These are phyloP conservation scores for Trichosporon faecale DNA, from an alignment of 1,284 basidiomycete genomes.

Conservation along the genomic window DNA sequence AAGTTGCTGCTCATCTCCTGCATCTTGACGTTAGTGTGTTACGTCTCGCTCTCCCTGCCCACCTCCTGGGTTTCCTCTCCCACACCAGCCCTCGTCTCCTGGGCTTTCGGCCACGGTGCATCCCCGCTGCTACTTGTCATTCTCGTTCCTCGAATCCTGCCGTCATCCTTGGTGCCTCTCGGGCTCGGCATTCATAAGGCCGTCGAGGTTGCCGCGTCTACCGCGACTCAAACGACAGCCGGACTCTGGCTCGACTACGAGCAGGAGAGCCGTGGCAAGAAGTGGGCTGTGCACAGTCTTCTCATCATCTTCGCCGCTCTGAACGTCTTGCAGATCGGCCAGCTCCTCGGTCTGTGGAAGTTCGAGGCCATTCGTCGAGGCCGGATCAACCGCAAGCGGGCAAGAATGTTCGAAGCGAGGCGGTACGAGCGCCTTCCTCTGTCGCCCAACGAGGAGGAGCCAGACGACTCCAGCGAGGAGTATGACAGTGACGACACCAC, in stretches of 20 bases:
- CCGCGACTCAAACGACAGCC: slow-evolving; percentile 66
- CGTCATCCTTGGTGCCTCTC: slow-evolving; percentile 68
- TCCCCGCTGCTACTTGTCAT: slow-evolving; percentile 68
- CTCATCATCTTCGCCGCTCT: slow-evolving; percentile 61
- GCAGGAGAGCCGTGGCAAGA: slow-evolving; percentile 29
- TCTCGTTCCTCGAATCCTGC: slow-evolving; percentile 69
- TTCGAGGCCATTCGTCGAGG: slow-evolving; percentile 39
- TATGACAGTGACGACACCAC: slow-evolving; percentile 10
- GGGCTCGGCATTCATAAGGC: slow-evolving; percentile 75
- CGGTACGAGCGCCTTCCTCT: slow-evolving; percentile 32
- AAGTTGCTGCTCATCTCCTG: slow-evolving; percentile 63
- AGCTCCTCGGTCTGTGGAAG: slow-evolving; percentile 56
- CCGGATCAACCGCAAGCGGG: neutral
- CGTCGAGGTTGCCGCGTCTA: slow-evolving; percentile 68
- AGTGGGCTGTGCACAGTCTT: slow-evolving; percentile 53
- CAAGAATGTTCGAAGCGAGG: slow-evolving; percentile 7
- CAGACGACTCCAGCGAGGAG: slow-evolving; percentile 18
- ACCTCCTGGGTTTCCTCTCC: slow-evolving; percentile 60
- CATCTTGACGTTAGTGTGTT: slow-evolving; percentile 62
- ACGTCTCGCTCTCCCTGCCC: slow-evolving; percentile 65
- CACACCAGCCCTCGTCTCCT: slow-evolving; percentile 62
- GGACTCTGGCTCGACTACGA: slow-evolving; percentile 58
- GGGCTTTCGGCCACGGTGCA: slow-evolving; percentile 68
- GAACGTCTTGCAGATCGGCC: slow-evolving; percentile 62
- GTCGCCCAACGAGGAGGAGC: slow-evolving; percentile 24